Base-by-base conservation (phyloP, 768 basidiomycete genomes). In the Trametes meyenii region DNA sequence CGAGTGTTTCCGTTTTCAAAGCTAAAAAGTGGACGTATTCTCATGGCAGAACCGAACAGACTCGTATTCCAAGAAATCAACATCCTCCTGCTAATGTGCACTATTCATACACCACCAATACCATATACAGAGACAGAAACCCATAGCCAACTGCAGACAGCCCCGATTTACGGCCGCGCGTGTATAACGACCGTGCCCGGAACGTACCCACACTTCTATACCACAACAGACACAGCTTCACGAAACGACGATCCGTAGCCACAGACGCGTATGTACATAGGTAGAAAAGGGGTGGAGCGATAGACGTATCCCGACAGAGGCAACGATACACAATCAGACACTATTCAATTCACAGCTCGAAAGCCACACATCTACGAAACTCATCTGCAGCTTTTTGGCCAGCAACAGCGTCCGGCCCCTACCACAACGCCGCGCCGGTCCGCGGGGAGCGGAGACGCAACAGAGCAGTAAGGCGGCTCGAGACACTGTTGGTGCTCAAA, bases 401-500 rank as follows among this genome's bases (percentile, higher is more conserved):
- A 61, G 48, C 59, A 64, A 65, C 48, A 60, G 56, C 55, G 36
- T 61, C 60, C 56, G 43, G 39, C 35, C 55, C 26, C 62, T 53
- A 42, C 62, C 50, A 39, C 45, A 39, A 46, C 35, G 44, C 35
- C 44, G 38, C 51, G 17, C 44, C 40, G 13, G 40, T 3, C 8
- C 6, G 49, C 39, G 23, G 24, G 24, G 45, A 24, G n/a, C 24
- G 49, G 21, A 29, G 45, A 56, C 40, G 48, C 6, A 24, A 29
- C 46, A 29, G 46, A 23, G 23, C 5, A 38, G 35, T 26, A 48
- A 56, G 35, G 49, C 3, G 40, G 26, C 46, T 45, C 26, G 55
- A n/a, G 54, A 67, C 63, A 62, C 52, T 45, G 61, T 69, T 69
- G 60, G 63, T 69, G 68, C 64, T 58, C 68, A 69, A 69, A 67